Base-by-base conservation (phyloP, 192 early-diverging fungal species). In the Chytriomyces confervae region DNA sequence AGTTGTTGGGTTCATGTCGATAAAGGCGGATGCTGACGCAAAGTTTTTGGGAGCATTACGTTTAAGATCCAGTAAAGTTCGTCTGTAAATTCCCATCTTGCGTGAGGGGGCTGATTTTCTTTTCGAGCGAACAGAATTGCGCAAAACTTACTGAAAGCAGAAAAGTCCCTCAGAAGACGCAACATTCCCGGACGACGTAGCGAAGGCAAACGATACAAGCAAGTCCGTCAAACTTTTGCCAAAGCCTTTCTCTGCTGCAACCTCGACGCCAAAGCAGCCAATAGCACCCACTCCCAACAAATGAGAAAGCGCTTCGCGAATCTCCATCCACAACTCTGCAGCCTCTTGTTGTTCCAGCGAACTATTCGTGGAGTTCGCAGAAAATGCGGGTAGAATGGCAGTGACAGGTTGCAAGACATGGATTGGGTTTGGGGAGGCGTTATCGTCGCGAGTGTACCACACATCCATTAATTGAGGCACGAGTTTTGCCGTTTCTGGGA, bases 51-150 rank as follows among this genome's bases (percentile, higher is more conserved):
- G 53, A 43, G 71, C 71, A 18, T 46, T 79, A 11, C 78, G 70
- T 48, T 79, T 79, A 36, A 79, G 61, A 57, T 79, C 78, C 24
- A 79, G 51, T 9, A 79, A 47, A 13, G 78, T 79, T 24, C 78
- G 78, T 49, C 78, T 79, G 61, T 27, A 11, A 62, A 64, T 7
- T 20, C 36, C 36, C 36, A 36, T 1, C 36, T 20, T 69, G 27
- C 24, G 51, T 20, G 27, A 50, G 13, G 61, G 61, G 7, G 18
- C 16, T 46, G 49, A 11, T 50, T 62, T 50, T 68, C 1, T n/a
- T 57, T 57, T 20, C 13, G 20, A 57, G 53, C 16, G 0, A n/a
- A 20, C 53, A n/a, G 53, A 20, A n/a, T 57, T 57, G n/a, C 29
- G 45, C 61, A 29, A 9, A 61, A 61, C 62, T 66, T 44, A 79